Evolutionary conservation across 441 rosid species (phyloP), one percentile per base, ranked within the genome.

Genomic region (Gossypium schwendimanii): DNA sequence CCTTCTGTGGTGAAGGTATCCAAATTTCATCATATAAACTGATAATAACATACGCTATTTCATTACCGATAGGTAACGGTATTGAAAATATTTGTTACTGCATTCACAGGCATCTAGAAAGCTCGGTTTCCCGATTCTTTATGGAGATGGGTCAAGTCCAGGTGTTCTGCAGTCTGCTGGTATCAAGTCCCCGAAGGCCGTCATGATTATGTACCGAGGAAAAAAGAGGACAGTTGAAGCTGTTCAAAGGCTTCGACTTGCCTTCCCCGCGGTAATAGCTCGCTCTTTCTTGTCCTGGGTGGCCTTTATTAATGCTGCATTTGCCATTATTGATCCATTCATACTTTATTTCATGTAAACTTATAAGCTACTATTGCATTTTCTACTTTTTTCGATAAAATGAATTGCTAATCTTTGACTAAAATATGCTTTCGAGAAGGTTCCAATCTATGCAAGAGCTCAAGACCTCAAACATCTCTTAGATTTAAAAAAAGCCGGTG

Each of bases 131-230:
- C 94, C 96, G 1, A 81, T 87, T 70, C 78, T 92, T 49, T 95
- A 91, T 21, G 97, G 99, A 71, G 98, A 95, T 70, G 99, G 94
- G 73, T 91, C 97, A 63, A 76, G 91, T 60, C 94, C 98, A 58
- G 87, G 83, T 15, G 98, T 95, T 75, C 79, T 95, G 84, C 90
- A 82, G 52, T 85, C 99, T 69, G 98, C 99, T 61, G 93, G 96
- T 57, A 86, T 95, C 63, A 76, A 91, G 77, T 79, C 96, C 65
- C 97, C 96, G 1, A 95, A 91, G 84, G 96, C 99, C 71, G 89
- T 95, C 74, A 84, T 95, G 94, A 83, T 95, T 72, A 92, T 91
- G 93, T 88, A 92, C 83, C 88, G 88, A 20, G 97, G 90, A 69
- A 90, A 73, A 88, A 87, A 86, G 78, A 90, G 86, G 79, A 87